Base-by-base conservation (phyloP, 371 early-diverging fungal genomes). In the Lichtheimia hyalospora region DNA sequence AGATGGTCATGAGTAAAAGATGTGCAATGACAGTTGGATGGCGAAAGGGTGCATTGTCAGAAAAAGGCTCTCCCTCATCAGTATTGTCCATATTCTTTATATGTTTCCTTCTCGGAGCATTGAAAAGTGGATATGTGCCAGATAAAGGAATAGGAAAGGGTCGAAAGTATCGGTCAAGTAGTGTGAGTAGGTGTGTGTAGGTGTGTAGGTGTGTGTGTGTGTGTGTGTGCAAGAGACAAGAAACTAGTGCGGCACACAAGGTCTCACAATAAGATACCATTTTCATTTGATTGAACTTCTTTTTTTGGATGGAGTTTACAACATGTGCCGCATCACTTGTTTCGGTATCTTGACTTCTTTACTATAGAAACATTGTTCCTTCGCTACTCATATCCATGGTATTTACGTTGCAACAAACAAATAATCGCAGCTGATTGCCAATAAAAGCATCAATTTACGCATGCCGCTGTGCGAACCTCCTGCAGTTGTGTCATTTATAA, bases 21-120 rank as follows among this genome's bases (percentile, higher is more conserved):
- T 78, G 79, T 34, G 66, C 58, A 60, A 78, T 69, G 54, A 73
- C 71, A 59, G 67, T 55, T 5, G 79, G 67, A 61, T 78, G 75
- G 55, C 66, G 71, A 24, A 78, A 67, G 44, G 73, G 75, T 24
- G 68, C 70, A 69, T 75, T 61, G 48, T 60, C 57, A 57, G 79
- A 66, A 57, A 78, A 78, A 61, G 78, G 58, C 55, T 63, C 68
- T 39, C 67, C 65, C 57, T 63, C 28, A 28, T 24, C 58, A 39
- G 44, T 18, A 10, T 59, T 39, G 66, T 72, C 70, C 73, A 75
- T 72, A 39, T 39, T 53, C 42, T 25, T 54, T 46, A 58, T 53
- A 21, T 34, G 15, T 51, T 51, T 21, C 42, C 50, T 57, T 57
- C 42, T 57, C 24, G 44, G 48, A 41, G 25, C 48, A 48, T 57